phyloP scores from a whole-genome alignment of 345 rosid genomes.

The Arabis alpina region DNA sequence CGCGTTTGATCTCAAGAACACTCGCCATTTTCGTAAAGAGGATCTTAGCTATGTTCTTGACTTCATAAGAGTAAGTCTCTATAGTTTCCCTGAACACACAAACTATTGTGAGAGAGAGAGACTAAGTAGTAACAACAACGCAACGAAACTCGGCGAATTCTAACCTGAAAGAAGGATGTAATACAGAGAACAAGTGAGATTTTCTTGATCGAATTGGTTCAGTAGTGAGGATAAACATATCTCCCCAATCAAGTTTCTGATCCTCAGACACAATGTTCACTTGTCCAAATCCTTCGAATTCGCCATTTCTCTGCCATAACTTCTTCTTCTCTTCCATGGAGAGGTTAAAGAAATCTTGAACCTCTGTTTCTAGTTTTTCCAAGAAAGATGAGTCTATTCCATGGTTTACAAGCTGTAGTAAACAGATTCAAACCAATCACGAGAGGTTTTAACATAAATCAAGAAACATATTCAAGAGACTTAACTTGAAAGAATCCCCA shows the following conservation, averaged over 20 bases:
- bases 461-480: conserved; percentile 18
- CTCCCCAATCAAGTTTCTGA: conserved; percentile 57
- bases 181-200: conserved; percentile 45
- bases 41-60: conserved; percentile 36
- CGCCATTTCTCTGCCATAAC: conserved; percentile 46
- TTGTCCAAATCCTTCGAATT: conserved; percentile 53
- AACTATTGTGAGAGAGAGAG: background rate
- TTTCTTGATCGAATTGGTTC: conserved; percentile 41
- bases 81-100: conserved; percentile 42
- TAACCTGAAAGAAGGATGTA: conserved; percentile 50
- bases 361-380: conserved; percentile 44
- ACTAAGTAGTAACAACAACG: too few relatives aligned
- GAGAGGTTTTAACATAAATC: conserved; percentile 1
- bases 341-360: conserved; percentile 45
- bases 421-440: conserved; percentile 15
- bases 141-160: too few relatives aligned
- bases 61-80: conserved; percentile 40
- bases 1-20: conserved; percentile 36
- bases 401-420: conserved; percentile 46
- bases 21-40: conserved; percentile 38
- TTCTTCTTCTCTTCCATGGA: conserved; percentile 50
- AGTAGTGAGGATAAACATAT: conserved; percentile 42
- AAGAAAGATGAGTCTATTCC: conserved; percentile 45
- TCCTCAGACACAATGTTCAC: conserved; percentile 51
- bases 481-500: conserved; percentile 49